Base-by-base conservation (phyloP, 2,329 filamentous ascomycete genomes). In the Plectosphaerella cucumerina region DNA sequence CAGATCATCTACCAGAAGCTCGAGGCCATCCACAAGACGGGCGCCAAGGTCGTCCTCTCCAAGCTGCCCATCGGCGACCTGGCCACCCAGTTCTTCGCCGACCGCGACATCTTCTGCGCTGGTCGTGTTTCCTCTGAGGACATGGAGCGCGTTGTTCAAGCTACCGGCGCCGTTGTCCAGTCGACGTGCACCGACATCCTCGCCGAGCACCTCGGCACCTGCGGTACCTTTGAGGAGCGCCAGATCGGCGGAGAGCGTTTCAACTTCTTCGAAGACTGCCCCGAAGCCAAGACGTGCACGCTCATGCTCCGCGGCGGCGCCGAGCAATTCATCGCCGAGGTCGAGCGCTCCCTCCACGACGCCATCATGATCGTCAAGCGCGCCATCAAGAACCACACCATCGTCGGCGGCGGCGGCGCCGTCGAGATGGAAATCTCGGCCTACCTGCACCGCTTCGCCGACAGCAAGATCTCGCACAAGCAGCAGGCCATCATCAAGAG, bases 321-420 rank as follows among this genome's bases (percentile, higher is more conserved):
- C 34, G 94, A 99, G 77, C 94, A 99, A 70, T 99, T 99, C 75
- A 99, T 99, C 62, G 94, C 94, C 52, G 94, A 99, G 71, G 94
- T 97, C 2, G 94, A 99, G 78, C 89, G 94, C 58, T 96, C 90
- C 66, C 82, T 99, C 59, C 94, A 99, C 78, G 94, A 99, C 65
- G 94, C 94, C 61, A 97, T 99, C 73, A 99, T 99, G 94, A 96
- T 99, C 64, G 94, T 99, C 66, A 97, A 97, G 84, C 91, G 95
- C 55, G 90, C 94, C 23, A 90, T 97, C 71, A 90, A 90, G 76
- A 96, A 97, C 78, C 87, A 87, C 65, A 89, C 84, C 66, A 96
- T 99, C 59, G 94, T 99, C 22, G 94, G 92, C 44, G 94, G 94
- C 62, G 94, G 94, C 62, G 94, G 94, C 67, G 93, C 94, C 17